Evolutionary conservation across 441 rosid genomes (phyloP).

Genomic region (Breynia disticha): DNA sequence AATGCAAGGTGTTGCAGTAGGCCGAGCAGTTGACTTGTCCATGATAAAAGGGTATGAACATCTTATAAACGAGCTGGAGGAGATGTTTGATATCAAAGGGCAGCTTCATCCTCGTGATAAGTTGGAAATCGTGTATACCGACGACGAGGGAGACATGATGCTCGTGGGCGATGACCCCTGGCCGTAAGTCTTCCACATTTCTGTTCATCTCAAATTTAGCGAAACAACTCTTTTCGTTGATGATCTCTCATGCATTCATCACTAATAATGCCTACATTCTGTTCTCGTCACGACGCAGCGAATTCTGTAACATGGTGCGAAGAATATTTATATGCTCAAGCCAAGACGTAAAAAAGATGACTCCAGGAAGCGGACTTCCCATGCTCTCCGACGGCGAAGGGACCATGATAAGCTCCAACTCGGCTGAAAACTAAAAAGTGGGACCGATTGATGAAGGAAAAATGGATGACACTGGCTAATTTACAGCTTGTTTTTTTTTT

Average conservation of each 20-base stretch:
- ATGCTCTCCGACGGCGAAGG: conserved; percentile 37
- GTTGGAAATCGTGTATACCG: conserved; percentile 77
- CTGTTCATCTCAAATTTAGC: no score
- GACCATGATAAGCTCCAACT: conserved; percentile 34
- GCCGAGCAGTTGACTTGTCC: conserved; percentile 78
- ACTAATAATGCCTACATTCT: neutral
- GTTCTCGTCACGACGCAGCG: conserved; percentile 37
- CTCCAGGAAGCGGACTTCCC: conserved; percentile 33
- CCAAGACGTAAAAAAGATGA: conserved; percentile 73
- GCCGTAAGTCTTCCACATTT: conserved; percentile 43
- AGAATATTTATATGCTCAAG: conserved; percentile 61
- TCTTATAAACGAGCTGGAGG: conserved; percentile 61
- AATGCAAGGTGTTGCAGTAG: conserved; percentile 91
- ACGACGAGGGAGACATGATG: conserved; percentile 91
- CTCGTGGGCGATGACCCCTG: conserved; percentile 90
- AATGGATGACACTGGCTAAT: no score
- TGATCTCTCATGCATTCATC: no score
- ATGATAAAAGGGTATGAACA: conserved; percentile 58
- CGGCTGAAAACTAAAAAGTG: conserved; percentile 8
- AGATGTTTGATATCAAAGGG: conserved; percentile 76
- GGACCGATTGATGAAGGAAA: no score
- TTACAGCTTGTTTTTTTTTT: no score
- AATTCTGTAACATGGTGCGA: conserved; percentile 81
- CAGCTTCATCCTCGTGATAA: conserved; percentile 50
- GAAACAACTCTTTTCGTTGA: no score